A percentile compares a stretch with the other conserved stretches of the same genome.
phyloP scores from a whole-genome alignment of 2,329 filamentous ascomycete species.

The Cladobotryum mycophilum region DNA sequence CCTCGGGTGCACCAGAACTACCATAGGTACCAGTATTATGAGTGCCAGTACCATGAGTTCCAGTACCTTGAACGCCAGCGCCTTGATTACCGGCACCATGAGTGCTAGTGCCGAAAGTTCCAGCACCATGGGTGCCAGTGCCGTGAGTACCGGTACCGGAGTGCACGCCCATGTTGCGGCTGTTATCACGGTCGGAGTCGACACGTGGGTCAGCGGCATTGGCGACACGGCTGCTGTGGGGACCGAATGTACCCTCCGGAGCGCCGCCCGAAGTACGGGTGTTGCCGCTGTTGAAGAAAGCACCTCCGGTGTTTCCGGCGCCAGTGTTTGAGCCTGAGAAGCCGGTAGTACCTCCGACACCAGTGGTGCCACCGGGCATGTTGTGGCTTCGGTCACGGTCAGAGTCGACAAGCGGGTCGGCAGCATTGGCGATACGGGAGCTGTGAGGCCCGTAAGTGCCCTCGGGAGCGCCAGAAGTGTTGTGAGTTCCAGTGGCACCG shows the following conservation, averaged over 20 bases:
- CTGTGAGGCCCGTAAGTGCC: conserved; percentile 37
- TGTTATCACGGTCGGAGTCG: conserved; percentile 28
- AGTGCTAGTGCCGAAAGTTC: conserved; percentile 29
- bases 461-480: conserved; percentile 17
- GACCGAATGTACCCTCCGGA: conserved; percentile 31
- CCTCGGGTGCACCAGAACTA: conserved; percentile 16
- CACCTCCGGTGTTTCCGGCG: conserved; percentile 8
- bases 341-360: no score
- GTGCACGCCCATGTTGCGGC: conserved; percentile 7
- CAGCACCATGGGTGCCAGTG: conserved; percentile 17
- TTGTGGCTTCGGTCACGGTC: not conserved
- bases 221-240: conserved; percentile 35
- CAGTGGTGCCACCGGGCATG: conserved; percentile 9
- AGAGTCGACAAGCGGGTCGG: conserved; percentile 47
- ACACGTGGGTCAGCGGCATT: conserved; percentile 48
- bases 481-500: conserved; percentile 12
- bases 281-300: conserved; percentile 8
- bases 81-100: conserved; percentile 28
- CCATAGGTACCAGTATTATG: not conserved
- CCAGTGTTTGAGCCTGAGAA: not conserved
- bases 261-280: conserved; percentile 9
- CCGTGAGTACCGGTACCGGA: conserved; percentile 13
- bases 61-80: conserved; percentile 5
- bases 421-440: conserved; percentile 39
- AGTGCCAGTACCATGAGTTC: not conserved